Percentiles rank a stretch among this genome's conserved stretches.
Evolutionary conservation across 495 filamentous ascomycete genomes (phyloP).

Genomic region (Evernia prunastri): DNA sequence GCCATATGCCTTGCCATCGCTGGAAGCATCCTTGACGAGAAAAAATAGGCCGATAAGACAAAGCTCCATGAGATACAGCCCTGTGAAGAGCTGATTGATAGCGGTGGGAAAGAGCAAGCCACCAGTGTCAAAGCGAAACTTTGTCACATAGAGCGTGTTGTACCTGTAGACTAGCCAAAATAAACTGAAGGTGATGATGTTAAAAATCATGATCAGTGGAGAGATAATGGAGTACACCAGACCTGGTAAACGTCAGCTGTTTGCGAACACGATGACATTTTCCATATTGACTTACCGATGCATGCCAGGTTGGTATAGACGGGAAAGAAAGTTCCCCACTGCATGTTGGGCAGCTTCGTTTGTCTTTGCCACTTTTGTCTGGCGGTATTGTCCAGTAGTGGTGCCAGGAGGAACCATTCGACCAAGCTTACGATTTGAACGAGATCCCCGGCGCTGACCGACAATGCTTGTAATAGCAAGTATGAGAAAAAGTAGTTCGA

Average conservation of each 20-base stretch:
- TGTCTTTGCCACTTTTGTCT: slow-evolving; percentile 84
- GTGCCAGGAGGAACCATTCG: slow-evolving; percentile 73
- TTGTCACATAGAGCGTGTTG: slow-evolving; percentile 92
- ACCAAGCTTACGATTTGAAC: slow-evolving; percentile 74
- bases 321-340: slow-evolving; percentile 92
- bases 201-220: slow-evolving; percentile 87
- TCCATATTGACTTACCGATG: slow-evolving; percentile 53
- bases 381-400: slow-evolving; percentile 77
- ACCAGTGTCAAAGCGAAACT: slow-evolving; percentile 85
- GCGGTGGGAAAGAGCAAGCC: slow-evolving; percentile 88
- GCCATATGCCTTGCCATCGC: slow-evolving; percentile 33
- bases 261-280: too few relatives aligned
- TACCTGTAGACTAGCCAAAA: slow-evolving; percentile 97
- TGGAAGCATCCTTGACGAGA: slow-evolving; percentile 59
- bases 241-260: slow-evolving; percentile 33
- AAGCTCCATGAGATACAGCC: slow-evolving; percentile 91
- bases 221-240: slow-evolving; percentile 88
- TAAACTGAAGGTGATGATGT: slow-evolving; percentile 85
- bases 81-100: slow-evolving; percentile 93
- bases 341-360: slow-evolving; percentile 66
- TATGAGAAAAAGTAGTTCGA: slow-evolving; percentile 98
- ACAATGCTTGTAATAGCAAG: slow-evolving; percentile 90
- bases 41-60: slow-evolving; percentile 90
- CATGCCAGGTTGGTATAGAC: slow-evolving; percentile 93
- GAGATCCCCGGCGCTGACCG: slow-evolving; percentile 80